Conservation (phyloP, 805 yeast species). For the Hanseniaspora mollemarum region DNA sequence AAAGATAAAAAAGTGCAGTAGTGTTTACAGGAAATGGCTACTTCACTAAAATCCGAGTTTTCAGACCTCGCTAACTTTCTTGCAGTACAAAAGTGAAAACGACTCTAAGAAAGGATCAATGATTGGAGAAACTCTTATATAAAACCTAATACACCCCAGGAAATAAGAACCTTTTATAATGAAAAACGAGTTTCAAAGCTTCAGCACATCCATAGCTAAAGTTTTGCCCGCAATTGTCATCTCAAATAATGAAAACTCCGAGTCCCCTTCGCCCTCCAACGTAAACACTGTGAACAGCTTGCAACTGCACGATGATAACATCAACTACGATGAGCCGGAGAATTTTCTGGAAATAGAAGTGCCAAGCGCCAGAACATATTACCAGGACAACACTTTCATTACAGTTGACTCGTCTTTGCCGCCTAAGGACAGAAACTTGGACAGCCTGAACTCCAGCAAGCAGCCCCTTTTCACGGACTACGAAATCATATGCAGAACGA, state of each 20-base stretch:
- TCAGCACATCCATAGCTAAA: constrained; percentile 12
- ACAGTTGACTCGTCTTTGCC: background rate
- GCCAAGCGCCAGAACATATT: constrained; percentile 27
- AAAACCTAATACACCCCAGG: no score
- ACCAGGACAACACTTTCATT: constrained; percentile 14
- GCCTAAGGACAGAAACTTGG: background rate
- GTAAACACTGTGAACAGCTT: background rate
- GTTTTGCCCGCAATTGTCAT: background rate
- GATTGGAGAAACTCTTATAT: no score
- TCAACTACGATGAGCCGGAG: constrained; percentile 77
- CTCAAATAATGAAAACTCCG: background rate
- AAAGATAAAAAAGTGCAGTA: no score
- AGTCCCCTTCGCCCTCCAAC: background rate
- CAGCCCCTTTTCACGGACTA: constrained; percentile 71
- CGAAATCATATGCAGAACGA: constrained; percentile 80
- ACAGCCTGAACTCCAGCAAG: constrained; percentile 7
- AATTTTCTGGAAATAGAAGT: constrained; percentile 88
- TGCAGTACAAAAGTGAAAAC: no score
- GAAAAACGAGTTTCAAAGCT: constrained; percentile 14
- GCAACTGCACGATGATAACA: constrained; percentile 10
- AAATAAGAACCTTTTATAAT: no score
- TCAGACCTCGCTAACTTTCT: no score
- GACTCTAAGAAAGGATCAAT: no score
- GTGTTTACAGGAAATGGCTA: no score
- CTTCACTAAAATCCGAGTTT: no score